phyloP scores from a whole-genome alignment of 257 asterid species.

The Cynanchum wilfordii region DNA sequence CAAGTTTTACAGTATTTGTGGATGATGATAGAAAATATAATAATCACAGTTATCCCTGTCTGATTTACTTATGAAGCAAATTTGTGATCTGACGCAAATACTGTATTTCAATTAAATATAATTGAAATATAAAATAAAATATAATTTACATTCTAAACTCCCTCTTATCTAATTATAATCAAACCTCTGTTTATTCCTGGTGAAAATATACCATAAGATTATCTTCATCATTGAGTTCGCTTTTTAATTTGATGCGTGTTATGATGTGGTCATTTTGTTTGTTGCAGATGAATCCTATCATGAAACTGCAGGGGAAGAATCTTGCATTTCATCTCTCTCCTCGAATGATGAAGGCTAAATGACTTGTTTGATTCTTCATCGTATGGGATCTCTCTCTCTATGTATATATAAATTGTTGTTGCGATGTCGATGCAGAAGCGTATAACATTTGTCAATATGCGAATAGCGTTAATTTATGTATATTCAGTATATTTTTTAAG shows the following conservation, averaged over 20 bases:
- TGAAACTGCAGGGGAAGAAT: background rate
- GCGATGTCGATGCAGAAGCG: background rate
- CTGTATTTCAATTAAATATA: background rate
- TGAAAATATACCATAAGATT: no score
- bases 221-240: no score
- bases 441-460: background rate
- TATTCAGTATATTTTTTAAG: background rate
- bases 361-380: background rate
- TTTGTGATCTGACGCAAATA: constrained; percentile 49
- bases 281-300: constrained; percentile 12
- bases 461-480: background rate
- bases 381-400: no score
- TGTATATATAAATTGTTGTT: background rate
- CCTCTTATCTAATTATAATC: no score
- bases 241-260: no score
- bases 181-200: no score
- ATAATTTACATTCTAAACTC: no score
- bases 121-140: no score
- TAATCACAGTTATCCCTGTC: constrained; percentile 90
- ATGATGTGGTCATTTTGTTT: background rate
- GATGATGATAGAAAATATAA: constrained; percentile 41
- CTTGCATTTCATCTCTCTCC: background rate
- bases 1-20: constrained; percentile 16
- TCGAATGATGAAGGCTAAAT: background rate
- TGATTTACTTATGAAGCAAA: constrained; percentile 40